Base-by-base conservation (phyloP, 139 green algal genomes). In the Auxenochlorella pyrenoidosa region DNA sequence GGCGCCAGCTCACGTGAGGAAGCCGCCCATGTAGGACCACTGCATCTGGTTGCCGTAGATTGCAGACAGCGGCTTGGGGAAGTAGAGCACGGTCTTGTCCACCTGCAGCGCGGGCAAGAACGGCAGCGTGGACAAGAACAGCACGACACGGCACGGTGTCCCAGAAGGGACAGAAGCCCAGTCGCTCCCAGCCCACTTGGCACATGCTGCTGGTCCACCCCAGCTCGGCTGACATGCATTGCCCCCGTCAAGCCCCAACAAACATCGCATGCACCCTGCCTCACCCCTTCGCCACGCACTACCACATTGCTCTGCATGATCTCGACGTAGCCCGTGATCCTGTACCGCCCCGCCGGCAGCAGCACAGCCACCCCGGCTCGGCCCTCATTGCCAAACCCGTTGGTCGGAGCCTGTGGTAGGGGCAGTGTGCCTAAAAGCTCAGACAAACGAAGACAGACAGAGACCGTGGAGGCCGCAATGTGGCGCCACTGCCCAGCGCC, bases 261-360 rank as follows among this genome's bases (percentile, higher is more conserved):
- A 54, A 18, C 47, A 10, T 54, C 47, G 10, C 47, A 54, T 54
- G 47, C 47, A 6, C 47, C 6, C 6, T 54, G 47, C 16, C 79
- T 58, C 79, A 84, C 80, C 80, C 80, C 80, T 76, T 41, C 80
- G 40, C 80, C 80, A 0, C 80, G 80, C 59, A 85, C 40, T 0
- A 76, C 80, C 60, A 85, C 80, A 30, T 85, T 85, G 80, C 80
- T 85, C 40, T 85, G 80, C 28, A 18, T 71, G 40, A 85, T 41
- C 63, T 85, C 80, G 2, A 85, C 40, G 12, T 16, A 60, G 34
- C 36, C 28, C 2, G 80, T 85, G 63, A 85, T 43, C 15, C n/a
- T 38, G 41, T 85, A 85, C 13, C 63, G 59, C 13, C 80, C 80
- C 6, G 80, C 80, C 32, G 80, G 63, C 26, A 85, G 40, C 40